Evolutionary conservation across 257 asterid genomes (phyloP).

Genomic region (Perilla frutescens): DNA sequence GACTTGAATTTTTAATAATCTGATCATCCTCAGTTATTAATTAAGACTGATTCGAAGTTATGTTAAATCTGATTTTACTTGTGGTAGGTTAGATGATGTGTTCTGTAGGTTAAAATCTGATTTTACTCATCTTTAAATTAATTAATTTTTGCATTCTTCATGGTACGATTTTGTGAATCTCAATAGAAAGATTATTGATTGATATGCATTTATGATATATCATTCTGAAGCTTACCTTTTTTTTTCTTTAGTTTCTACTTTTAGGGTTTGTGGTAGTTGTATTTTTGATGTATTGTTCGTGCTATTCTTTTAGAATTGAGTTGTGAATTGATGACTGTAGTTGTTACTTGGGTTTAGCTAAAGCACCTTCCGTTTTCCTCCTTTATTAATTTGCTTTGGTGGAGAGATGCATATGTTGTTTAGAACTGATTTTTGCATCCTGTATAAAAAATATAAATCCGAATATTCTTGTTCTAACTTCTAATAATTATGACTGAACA

Average conservation of each 20-base stretch:
- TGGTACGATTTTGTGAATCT: slow-evolving; percentile 11
- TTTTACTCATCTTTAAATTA: background rate
- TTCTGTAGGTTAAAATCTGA: slow-evolving; percentile 4
- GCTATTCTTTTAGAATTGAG: slow-evolving; percentile 10
- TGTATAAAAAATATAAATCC: background rate
- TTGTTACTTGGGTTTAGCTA: slow-evolving; percentile 14
- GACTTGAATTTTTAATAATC: background rate
- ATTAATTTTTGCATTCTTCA: background rate
- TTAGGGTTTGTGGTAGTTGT: background rate
- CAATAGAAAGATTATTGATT: background rate
- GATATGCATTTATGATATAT: background rate
- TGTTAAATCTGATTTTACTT: background rate
- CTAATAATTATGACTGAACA: slow-evolving; percentile 6
- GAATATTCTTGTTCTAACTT: background rate
- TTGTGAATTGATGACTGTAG: slow-evolving; percentile 18
- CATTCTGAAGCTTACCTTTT: slow-evolving; percentile 2
- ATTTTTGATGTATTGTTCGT: background rate
- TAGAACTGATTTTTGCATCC: background rate
- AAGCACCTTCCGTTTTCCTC: background rate
- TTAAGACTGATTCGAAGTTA: slow-evolving; percentile 20
- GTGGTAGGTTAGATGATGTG: slow-evolving; percentile 10
- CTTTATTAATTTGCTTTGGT: background rate
- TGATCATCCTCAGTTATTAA: slow-evolving; percentile 1
- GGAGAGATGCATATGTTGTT: background rate
- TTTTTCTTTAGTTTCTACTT: background rate